phyloP scores from a whole-genome alignment of 768 basidiomycete species.

The Asterophora parasitica region DNA sequence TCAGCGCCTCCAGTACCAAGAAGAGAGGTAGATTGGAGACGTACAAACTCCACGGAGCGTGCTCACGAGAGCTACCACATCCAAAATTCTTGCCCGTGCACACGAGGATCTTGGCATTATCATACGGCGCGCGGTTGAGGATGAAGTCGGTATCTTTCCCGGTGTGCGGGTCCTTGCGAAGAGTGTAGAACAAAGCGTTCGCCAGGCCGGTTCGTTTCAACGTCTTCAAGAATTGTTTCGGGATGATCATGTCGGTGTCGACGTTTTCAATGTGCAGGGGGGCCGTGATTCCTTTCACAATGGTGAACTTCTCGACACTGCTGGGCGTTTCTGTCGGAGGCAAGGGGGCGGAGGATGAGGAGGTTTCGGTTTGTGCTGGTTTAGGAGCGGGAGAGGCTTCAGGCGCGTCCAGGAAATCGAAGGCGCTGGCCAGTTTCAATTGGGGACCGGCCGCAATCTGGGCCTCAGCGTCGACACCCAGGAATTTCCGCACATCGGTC shows the following conservation, averaged over 20 bases:
- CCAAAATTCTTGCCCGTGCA: conserved; percentile 89
- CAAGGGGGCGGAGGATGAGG: conserved; percentile 28
- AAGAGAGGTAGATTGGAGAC: conserved; percentile 22
- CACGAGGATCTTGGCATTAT: conserved; percentile 73
- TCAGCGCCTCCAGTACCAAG: conserved; percentile 1
- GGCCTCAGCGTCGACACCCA: conserved; percentile 43
- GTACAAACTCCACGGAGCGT: conserved; percentile 84
- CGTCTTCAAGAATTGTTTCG: conserved; percentile 91
- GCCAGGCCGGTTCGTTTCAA: conserved; percentile 86
- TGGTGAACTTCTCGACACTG: conserved; percentile 55
- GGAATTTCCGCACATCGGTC: conserved; percentile 77
- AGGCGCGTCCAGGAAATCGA: conserved; percentile 75
- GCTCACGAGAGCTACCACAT: conserved; percentile 86
- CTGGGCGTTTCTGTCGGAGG: conserved; percentile 42
- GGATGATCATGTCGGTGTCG: conserved; percentile 93
- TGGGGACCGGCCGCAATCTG: conserved; percentile 42
- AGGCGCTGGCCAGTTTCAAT: conserved; percentile 66
- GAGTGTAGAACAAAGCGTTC: conserved; percentile 75
- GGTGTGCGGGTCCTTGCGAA: conserved; percentile 73
- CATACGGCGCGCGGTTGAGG: conserved; percentile 75
- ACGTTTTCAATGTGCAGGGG: conserved; percentile 81
- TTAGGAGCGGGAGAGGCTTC: conserved; percentile 46
- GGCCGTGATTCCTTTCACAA: conserved; percentile 71
- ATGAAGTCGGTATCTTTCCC: conserved; percentile 82
- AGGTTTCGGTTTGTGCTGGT: conserved; percentile 26